Evolutionary conservation across 2,329 filamentous ascomycete genomes (phyloP).

Genomic region (Aureobasidium mangrovei): DNA sequence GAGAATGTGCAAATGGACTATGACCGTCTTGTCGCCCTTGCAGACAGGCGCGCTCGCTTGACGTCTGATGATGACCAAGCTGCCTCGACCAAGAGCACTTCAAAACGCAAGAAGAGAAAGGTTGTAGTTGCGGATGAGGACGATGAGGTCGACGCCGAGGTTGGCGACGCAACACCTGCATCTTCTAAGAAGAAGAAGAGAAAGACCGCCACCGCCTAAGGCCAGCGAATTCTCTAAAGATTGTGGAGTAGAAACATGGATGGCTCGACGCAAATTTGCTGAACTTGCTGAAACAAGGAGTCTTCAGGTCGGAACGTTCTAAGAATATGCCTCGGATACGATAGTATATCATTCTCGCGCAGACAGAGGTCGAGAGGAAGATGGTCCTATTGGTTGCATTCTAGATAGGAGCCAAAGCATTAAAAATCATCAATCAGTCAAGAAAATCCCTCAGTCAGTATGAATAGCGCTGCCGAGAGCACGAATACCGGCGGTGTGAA

Average conservation of each 20-base stretch:
- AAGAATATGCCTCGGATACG: no score
- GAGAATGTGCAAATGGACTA: conserved; percentile 64
- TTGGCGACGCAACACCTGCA: neutral
- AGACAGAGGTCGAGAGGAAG: neutral
- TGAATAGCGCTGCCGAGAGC: neutral
- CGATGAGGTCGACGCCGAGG: conserved; percentile 2
- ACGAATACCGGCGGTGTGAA: neutral
- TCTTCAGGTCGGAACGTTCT: no score
- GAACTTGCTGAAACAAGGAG: no score
- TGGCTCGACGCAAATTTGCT: no score
- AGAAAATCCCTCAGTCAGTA: neutral
- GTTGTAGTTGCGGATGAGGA: conserved; percentile 14
- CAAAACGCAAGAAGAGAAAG: conserved; percentile 9
- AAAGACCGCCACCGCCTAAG: neutral
- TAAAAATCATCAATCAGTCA: neutral
- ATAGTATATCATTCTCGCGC: neutral
- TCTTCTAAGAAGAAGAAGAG: conserved; percentile 11
- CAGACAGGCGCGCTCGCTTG: conserved; percentile 26
- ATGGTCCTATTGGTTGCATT: neutral
- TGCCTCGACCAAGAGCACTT: neutral
- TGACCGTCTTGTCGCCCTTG: conserved; percentile 51
- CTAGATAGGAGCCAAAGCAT: neutral
- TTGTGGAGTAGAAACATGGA: no score
- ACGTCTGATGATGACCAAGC: neutral
- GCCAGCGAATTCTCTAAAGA: no score